These are phyloP conservation scores for Eucalyptus virginea DNA, from an alignment of 345 rosid genomes.

Conservation along the genomic window DNA sequence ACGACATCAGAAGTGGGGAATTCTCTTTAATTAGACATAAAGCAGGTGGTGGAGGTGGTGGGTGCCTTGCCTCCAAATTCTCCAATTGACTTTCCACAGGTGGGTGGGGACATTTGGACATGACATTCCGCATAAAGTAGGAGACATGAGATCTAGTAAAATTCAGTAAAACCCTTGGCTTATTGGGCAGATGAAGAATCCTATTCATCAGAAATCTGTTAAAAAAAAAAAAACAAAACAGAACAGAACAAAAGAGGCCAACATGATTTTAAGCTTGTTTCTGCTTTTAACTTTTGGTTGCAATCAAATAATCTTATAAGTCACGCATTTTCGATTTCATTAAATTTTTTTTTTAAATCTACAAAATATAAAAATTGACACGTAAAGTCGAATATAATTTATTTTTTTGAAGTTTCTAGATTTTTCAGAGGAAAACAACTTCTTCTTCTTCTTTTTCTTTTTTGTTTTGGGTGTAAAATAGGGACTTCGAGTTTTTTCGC, in stretches of 20 bases:
- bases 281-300: background rate
- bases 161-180: background rate
- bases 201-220: background rate
- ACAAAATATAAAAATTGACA: background rate
- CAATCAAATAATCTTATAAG: background rate
- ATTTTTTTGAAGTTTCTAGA: background rate
- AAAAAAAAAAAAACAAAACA: background rate
- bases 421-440: background rate
- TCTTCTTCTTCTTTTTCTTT: background rate
- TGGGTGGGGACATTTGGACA: background rate
- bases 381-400: background rate
- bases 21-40: background rate
- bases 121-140: background rate
- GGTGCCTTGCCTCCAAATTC: background rate
- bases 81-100: background rate
- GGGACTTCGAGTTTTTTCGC: background rate
- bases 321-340: background rate
- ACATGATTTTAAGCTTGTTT: background rate
- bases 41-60: background rate
- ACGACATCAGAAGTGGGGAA: background rate
- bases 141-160: background rate
- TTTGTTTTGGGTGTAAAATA: background rate
- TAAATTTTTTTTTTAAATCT: background rate
- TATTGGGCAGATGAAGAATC: background rate
- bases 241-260: background rate